Conservation (phyloP, 306 rosid genomes). For the Lupinus albus region DNA sequence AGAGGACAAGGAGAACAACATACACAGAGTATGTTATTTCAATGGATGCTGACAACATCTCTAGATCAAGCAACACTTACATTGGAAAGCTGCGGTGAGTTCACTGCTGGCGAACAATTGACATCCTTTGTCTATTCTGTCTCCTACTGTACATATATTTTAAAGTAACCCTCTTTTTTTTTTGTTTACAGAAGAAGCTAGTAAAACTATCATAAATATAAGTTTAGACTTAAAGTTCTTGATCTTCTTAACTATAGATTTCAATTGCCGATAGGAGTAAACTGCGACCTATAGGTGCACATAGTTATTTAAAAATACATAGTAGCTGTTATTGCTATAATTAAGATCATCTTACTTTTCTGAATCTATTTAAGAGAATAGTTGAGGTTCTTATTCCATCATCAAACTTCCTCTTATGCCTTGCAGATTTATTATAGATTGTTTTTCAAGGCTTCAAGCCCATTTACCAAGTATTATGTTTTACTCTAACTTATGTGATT, state of each 20-base stretch:
- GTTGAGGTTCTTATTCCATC: slow-evolving; percentile 13
- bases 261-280: background rate
- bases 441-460: background rate
- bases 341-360: background rate
- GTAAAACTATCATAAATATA: background rate
- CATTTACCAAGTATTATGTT: no score
- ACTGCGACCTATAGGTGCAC: background rate
- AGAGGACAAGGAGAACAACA: slow-evolving; percentile 82
- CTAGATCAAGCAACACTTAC: slow-evolving; percentile 86
- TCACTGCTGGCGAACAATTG: background rate
- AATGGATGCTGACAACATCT: slow-evolving; percentile 84
- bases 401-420: slow-evolving; percentile 1
- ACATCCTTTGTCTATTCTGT: background rate
- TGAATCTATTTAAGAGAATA: background rate
- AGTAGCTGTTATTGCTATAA: no score
- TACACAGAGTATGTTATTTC: slow-evolving; percentile 92
- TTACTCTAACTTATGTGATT: background rate
- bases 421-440: slow-evolving; percentile 1
- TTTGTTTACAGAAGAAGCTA: no score
- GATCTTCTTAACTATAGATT: no score
- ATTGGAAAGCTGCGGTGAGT: slow-evolving; percentile 83
- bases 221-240: background rate
- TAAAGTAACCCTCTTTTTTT: background rate
- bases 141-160: background rate
- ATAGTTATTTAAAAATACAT: background rate